A percentile compares a stretch with the other conserved stretches of the same genome.
Evolutionary conservation across 306 rosid species (phyloP).

Genomic region (Urtica urens): DNA sequence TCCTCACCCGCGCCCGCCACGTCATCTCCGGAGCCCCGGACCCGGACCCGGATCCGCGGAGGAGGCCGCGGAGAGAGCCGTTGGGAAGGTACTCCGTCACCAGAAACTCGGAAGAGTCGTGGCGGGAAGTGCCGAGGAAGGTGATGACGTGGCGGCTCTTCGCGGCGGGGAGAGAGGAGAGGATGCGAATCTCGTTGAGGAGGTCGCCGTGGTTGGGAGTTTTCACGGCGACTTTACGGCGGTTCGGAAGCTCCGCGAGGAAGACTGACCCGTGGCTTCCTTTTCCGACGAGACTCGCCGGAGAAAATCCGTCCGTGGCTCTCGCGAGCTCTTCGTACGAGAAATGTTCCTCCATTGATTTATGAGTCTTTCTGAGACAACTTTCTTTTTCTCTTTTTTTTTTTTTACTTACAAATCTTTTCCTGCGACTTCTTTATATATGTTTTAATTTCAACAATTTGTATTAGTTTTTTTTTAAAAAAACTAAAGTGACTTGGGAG

Average conservation of each 20-base stretch:
- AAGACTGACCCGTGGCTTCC: constrained; percentile 55
- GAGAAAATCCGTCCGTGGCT: constrained; percentile 37
- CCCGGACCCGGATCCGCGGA: constrained; percentile 13
- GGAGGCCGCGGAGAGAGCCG: constrained; percentile 41
- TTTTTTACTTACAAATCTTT: too few relatives aligned
- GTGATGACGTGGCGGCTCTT: constrained; percentile 21
- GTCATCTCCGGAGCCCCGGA: too few relatives aligned
- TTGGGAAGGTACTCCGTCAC: constrained; percentile 50
- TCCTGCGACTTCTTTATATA: too few relatives aligned
- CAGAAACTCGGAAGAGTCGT: constrained; percentile 10
- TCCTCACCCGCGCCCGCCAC: constrained; percentile 35
- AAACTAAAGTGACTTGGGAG: too few relatives aligned
- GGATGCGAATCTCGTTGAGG: constrained; percentile 30
- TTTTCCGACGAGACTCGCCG: constrained; percentile 31
- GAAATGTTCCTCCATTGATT: constrained; percentile 2
- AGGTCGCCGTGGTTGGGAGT: constrained; percentile 27
- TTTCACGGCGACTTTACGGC: constrained; percentile 32
- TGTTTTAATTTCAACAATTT: too few relatives aligned
- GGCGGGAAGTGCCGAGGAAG: constrained; percentile 31
- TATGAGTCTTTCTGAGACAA: too few relatives aligned
- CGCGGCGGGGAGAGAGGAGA: constrained; percentile 11
- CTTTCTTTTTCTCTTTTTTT: too few relatives aligned
- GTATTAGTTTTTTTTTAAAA: too few relatives aligned
- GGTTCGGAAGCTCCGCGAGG: constrained; percentile 19
- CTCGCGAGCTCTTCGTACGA: constrained; percentile 33